Evolutionary conservation across 2,329 filamentous ascomycete genomes (phyloP), one percentile per base, ranked within the genome.

Genomic region (Microsporum canis): DNA sequence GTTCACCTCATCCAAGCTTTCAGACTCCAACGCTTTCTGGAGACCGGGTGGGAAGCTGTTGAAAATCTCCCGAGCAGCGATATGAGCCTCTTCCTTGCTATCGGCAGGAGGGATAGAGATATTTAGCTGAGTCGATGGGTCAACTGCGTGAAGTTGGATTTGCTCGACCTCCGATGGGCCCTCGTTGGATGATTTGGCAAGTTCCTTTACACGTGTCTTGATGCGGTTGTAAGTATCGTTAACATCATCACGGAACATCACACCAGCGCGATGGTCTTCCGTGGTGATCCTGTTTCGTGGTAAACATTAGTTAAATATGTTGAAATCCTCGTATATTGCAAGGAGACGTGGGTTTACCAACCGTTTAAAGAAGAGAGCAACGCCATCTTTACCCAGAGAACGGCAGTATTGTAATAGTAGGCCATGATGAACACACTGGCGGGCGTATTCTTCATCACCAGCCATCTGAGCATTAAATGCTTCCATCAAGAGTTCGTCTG

Each of bases 111-210:
- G 92, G 43, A 95, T 87, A 60, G 77, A 83, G 73, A 97, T 96
- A 71, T 89, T 88, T 72, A 99, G 96, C 63, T 88, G 87, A 2
- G 92, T 96, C 56, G 88, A 88, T 0, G 92, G 92, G 73, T 96
- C 91, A 8, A 99, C 91, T 12, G 94, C 92, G 72, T 99, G 94
- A 55, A 99, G 82, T 75, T 99, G 95, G 67, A 99, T 99, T 75
- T 96, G 92, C 77, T 99, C 94, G 7, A 95, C 88, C 23, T 87
- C 89, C 5, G 78, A 78, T 51, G 75, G 73, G 23, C 78, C 79
- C 4, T 77, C 79, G 51, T 80, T 76, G 62, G 79, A 75, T 67
- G 87, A 80, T 64, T 82, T 83, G 45, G 78, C 79, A 65, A 96
- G 87, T 73, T 95, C 89, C 5, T 82, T 80, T 0, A 88, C 85